Conservation (phyloP, 768 basidiomycete genomes). For the Tylopilus sp. region DNA sequence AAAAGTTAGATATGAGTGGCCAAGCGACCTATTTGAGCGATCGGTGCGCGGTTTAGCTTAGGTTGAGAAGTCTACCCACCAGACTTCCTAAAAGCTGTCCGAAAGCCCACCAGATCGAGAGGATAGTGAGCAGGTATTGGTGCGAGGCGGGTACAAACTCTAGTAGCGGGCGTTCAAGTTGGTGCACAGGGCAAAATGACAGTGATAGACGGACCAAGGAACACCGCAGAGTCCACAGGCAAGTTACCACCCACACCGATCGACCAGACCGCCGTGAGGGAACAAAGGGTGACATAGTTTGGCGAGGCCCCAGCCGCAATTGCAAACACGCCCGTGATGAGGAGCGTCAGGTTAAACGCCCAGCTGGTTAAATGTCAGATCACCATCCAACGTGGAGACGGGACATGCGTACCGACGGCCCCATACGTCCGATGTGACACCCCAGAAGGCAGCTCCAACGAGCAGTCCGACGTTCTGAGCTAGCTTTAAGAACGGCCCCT, state of each 20-base stretch:
- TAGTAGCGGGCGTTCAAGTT: constrained; percentile 17
- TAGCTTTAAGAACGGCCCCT: constrained; percentile 62
- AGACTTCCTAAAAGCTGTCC: constrained; percentile 63
- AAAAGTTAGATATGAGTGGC: constrained; percentile 68
- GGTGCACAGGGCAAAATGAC: not conserved
- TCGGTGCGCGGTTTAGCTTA: not conserved
- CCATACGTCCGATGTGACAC: constrained; percentile 67
- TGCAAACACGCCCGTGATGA: constrained; percentile 66
- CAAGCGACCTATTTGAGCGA: constrained; percentile 53
- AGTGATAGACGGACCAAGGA: constrained; percentile 50
- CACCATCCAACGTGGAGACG: not conserved
- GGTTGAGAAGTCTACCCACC: constrained; percentile 20
- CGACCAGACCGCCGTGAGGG: constrained; percentile 56
- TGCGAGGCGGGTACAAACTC: constrained; percentile 71
- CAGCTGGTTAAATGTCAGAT: constrained; percentile 37
- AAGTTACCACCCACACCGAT: constrained; percentile 71
- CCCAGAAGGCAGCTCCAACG: constrained; percentile 68
- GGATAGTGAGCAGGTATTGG: constrained; percentile 70
- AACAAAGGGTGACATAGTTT: constrained; percentile 47
- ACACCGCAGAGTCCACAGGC: constrained; percentile 74
- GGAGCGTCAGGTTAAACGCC: constrained; percentile 68
- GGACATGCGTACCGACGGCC: constrained; percentile 48
- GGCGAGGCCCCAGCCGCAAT: constrained; percentile 59
- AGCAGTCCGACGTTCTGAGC: constrained; percentile 71
- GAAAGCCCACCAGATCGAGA: constrained; percentile 80